Conservation (phyloP, 306 rosid species). For the barrel medic (Medicago truncatula) region MtrunA17r5.0-ANR NC_053049.1:36687001-36687500, state of each 20-base stretch:
- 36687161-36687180: too few relatives aligned
- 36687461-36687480: background rate
- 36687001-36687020: too few relatives aligned
- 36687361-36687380: slow-evolving; percentile 7
- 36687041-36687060: too few relatives aligned
- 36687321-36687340: background rate
- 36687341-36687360: background rate
- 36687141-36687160: too few relatives aligned
- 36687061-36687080: too few relatives aligned
- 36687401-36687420: background rate
- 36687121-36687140: too few relatives aligned
- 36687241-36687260: background rate
- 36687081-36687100: too few relatives aligned
- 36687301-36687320: background rate
- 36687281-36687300: background rate
- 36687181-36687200: too few relatives aligned
- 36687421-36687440: slow-evolving; percentile 16
- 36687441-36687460: background rate
- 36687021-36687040: too few relatives aligned
- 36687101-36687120: too few relatives aligned
- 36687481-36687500: slow-evolving; percentile 42
- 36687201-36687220: too few relatives aligned
- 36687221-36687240: background rate
- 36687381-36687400: background rate
- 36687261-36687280: background rate